Conservation (phyloP, 495 filamentous ascomycete genomes). For the Hypoxylon cercidicola region DNA sequence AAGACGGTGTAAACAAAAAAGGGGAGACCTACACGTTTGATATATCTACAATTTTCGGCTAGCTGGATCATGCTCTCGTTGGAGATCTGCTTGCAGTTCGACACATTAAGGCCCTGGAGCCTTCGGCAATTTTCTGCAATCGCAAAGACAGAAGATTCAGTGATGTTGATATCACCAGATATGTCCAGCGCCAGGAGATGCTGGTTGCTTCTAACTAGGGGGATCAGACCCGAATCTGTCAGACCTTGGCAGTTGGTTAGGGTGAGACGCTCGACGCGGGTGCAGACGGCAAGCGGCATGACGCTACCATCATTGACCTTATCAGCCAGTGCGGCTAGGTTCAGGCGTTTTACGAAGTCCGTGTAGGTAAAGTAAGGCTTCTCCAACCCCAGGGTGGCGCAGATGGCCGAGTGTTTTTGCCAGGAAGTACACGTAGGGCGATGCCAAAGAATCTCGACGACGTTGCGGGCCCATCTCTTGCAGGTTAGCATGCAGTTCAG, state of each 20-base stretch:
- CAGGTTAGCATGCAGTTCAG: conserved; percentile 91
- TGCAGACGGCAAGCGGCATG: conserved; percentile 82
- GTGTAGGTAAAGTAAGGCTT: conserved; percentile 85
- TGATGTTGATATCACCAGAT: conserved; percentile 80
- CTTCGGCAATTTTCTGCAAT: conserved; percentile 83
- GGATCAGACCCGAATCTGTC: conserved; percentile 83
- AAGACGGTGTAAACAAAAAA: background rate
- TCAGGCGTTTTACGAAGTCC: conserved; percentile 88
- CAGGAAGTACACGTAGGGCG: conserved; percentile 89
- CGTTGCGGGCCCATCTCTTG: conserved; percentile 91
- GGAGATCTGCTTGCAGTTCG: conserved; percentile 83
- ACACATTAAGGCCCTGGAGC: conserved; percentile 94
- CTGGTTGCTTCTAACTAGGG: conserved; percentile 80
- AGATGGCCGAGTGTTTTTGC: conserved; percentile 79
- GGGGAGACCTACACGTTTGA: conserved; percentile 78
- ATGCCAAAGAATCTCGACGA: conserved; percentile 94
- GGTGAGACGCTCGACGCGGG: conserved; percentile 91
- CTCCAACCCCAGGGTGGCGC: conserved; percentile 73
- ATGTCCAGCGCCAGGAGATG: conserved; percentile 92
- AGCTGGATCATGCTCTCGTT: conserved; percentile 86
- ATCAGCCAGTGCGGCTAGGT: conserved; percentile 79
- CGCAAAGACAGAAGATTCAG: conserved; percentile 81
- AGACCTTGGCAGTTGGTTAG: conserved; percentile 88
- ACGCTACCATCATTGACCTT: conserved; percentile 91
- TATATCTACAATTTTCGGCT: conserved; percentile 81